Evolutionary conservation across 2,329 filamentous ascomycete genomes (phyloP).

Genomic region (Aureobasidium sp.): DNA sequence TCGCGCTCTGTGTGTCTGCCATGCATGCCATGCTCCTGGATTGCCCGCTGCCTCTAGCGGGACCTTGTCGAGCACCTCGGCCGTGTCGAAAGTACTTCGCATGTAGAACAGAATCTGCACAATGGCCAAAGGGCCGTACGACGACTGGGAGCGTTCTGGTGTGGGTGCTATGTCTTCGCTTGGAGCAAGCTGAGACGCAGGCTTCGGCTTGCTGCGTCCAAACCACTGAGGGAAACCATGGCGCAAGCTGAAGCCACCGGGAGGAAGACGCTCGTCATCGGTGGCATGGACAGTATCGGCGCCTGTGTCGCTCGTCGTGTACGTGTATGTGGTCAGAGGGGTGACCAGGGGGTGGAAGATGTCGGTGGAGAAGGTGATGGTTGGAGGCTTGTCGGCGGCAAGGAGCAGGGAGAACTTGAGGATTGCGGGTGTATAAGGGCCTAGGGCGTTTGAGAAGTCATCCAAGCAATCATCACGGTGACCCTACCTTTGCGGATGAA

Average conservation of each 20-base stretch:
- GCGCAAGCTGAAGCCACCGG: conserved; percentile 80
- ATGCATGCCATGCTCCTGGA: conserved; percentile 87
- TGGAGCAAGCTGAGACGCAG: conserved; percentile 1
- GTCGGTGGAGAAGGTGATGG: conserved; percentile 83
- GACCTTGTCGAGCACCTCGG: conserved; percentile 65
- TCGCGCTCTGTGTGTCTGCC: conserved; percentile 61
- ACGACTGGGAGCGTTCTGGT: not conserved
- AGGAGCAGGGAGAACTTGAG: conserved; percentile 88
- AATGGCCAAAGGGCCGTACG: conserved; percentile 18
- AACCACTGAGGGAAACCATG: conserved; percentile 93
- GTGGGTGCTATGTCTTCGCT: not conserved
- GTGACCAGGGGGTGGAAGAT: conserved; percentile 93
- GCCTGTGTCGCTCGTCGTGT: conserved; percentile 69
- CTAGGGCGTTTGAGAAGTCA: conserved; percentile 37
- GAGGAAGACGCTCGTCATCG: conserved; percentile 74
- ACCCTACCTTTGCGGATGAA: conserved; percentile 76
- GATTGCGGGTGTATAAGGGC: conserved; percentile 79
- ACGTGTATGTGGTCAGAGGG: conserved; percentile 89
- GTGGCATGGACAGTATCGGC: conserved; percentile 72
- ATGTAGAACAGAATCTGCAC: conserved; percentile 69
- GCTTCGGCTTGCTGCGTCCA: conserved; percentile 31
- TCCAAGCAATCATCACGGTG: conserved; percentile 1
- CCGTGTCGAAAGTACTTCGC: conserved; percentile 70
- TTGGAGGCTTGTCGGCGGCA: conserved; percentile 67
- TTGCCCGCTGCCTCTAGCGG: conserved; percentile 79